Evolutionary conservation across 371 early-diverging fungal species (phyloP).

Genomic region (Actinomucor elegans): DNA sequence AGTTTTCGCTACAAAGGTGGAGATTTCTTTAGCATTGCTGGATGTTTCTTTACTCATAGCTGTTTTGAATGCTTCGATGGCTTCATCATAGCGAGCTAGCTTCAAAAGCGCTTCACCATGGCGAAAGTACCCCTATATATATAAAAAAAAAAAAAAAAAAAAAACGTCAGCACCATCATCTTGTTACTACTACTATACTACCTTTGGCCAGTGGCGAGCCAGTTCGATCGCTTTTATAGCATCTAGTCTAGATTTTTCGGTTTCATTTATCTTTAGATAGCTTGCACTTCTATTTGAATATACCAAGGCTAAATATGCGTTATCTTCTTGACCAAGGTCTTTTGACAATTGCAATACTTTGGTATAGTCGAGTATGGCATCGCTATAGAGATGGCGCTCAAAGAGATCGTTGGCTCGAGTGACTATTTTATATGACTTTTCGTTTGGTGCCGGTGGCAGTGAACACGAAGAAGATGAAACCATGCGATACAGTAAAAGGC

Average conservation of each 20-base stretch:
- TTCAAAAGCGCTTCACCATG: slow-evolving; percentile 69
- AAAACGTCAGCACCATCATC: no score
- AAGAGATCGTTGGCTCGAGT: slow-evolving; percentile 61
- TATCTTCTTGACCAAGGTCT: slow-evolving; percentile 23
- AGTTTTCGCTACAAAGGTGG: slow-evolving; percentile 51
- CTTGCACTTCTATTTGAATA: slow-evolving; percentile 73
- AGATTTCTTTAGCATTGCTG: slow-evolving; percentile 49
- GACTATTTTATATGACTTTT: slow-evolving; percentile 39
- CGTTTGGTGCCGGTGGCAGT: slow-evolving; percentile 43
- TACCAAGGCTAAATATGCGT: slow-evolving; percentile 50
- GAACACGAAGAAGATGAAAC: neutral
- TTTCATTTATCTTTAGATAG: slow-evolving; percentile 45
- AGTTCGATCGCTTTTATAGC: slow-evolving; percentile 58
- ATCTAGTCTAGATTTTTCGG: slow-evolving; percentile 63
- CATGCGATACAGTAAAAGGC: neutral
- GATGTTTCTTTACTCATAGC: slow-evolving; percentile 60
- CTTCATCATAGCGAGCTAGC: slow-evolving; percentile 54
- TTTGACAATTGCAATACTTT: slow-evolving; percentile 51
- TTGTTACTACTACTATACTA: no score
- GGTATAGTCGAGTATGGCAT: slow-evolving; percentile 65
- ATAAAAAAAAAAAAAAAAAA: no score
- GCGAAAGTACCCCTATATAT: slow-evolving; percentile 67
- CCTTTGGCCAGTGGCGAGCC: slow-evolving; percentile 77
- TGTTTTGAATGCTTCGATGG: slow-evolving; percentile 55
- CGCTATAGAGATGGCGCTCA: slow-evolving; percentile 50